Percentiles rank a stretch among this genome's conserved stretches.
Evolutionary conservation across 371 early-diverging fungal species (phyloP).

Genomic region (Syncephalastrum contaminatum): DNA sequence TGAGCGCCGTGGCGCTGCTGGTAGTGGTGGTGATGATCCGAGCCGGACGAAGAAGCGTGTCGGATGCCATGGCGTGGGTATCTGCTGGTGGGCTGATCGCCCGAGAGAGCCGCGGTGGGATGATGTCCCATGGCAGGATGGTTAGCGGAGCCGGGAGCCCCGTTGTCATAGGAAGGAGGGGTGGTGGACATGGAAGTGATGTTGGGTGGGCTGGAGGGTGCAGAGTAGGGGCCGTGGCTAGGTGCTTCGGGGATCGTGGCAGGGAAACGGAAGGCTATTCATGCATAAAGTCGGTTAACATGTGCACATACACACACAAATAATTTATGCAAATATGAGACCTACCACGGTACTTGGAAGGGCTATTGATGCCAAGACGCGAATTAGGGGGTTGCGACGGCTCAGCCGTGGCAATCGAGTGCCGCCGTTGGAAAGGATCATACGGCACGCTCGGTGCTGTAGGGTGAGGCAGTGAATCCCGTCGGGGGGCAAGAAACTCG

Average conservation of each 20-base stretch:
- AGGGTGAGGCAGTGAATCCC: conserved; percentile 45
- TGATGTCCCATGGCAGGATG: conserved; percentile 3
- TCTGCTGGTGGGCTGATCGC: conserved; percentile 2
- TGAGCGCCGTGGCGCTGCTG: conserved; percentile 11
- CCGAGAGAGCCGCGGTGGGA: not conserved
- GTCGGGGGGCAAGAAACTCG: conserved; percentile 4
- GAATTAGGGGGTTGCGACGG: conserved; percentile 7
- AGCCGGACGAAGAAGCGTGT: conserved; percentile 18
- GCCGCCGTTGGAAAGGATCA: conserved; percentile 53
- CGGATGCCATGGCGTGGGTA: conserved; percentile 18
- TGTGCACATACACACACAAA: not conserved
- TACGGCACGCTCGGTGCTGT: conserved; percentile 22
- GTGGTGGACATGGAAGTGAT: conserved; percentile 11
- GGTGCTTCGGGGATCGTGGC: conserved; percentile 40
- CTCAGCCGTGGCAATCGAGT: conserved; percentile 56
- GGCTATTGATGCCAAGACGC: conserved; percentile 10
- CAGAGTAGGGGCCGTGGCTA: conserved; percentile 48
- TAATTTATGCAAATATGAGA: conserved; percentile 3
- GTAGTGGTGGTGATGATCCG: conserved; percentile 17
- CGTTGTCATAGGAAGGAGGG: conserved; percentile 1
- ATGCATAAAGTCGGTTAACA: too few relatives aligned
- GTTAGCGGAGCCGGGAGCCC: not conserved
- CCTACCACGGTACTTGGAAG: conserved; percentile 36
- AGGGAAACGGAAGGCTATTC: conserved; percentile 37
- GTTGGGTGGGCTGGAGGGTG: conserved; percentile 59